A percentile compares a stretch with the other conserved stretches of the same genome.
These are phyloP conservation scores for Entelexis sorbosivorans DNA, from an alignment of 1,139 yeast genomes.

Conservation along the genomic window DNA sequence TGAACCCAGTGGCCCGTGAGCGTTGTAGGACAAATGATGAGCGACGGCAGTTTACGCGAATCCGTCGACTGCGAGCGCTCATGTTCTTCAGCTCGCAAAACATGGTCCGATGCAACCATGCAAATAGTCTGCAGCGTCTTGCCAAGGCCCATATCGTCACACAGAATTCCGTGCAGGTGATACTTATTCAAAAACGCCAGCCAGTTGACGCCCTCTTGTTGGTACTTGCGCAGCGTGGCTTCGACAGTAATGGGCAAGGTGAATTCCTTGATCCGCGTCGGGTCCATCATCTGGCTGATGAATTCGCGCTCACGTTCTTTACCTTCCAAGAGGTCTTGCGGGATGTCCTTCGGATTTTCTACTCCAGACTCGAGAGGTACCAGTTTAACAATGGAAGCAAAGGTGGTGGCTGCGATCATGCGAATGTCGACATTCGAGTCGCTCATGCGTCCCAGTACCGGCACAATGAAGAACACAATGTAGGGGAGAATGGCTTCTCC, in stretches of 20 bases:
- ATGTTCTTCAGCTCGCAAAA: constrained; percentile 63
- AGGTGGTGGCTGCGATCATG: constrained; percentile 83
- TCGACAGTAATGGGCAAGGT: constrained; percentile 82
- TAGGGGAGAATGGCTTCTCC: constrained; percentile 85
- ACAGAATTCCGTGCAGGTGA: constrained; percentile 88
- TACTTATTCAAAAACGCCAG: constrained; percentile 88
- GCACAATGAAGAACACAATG: constrained; percentile 89
- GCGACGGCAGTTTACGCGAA: constrained; percentile 63
- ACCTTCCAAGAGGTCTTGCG: constrained; percentile 69
- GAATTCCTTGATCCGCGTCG: constrained; percentile 80
- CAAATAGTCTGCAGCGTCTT: constrained; percentile 95
- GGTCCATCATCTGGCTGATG: constrained; percentile 96
- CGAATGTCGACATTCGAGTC: constrained; percentile 88
- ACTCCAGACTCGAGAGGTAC: constrained; percentile 97
- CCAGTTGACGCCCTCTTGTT: constrained; percentile 99
- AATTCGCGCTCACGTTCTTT: constrained; percentile 92
- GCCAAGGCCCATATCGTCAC: constrained; percentile 99
- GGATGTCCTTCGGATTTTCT: constrained; percentile 90
- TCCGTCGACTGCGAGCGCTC: constrained; percentile 50
- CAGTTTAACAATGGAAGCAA: constrained; percentile 88
- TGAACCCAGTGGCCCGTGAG: constrained; percentile 98
- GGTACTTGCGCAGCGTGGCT: constrained; percentile 88
- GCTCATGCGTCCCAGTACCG: constrained; percentile 95
- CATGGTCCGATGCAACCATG: constrained; percentile 92
- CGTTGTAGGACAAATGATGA: constrained; percentile 92